Evolutionary conservation across 768 basidiomycete species (phyloP).

Genomic region (Psilocybe cubensis): DNA sequence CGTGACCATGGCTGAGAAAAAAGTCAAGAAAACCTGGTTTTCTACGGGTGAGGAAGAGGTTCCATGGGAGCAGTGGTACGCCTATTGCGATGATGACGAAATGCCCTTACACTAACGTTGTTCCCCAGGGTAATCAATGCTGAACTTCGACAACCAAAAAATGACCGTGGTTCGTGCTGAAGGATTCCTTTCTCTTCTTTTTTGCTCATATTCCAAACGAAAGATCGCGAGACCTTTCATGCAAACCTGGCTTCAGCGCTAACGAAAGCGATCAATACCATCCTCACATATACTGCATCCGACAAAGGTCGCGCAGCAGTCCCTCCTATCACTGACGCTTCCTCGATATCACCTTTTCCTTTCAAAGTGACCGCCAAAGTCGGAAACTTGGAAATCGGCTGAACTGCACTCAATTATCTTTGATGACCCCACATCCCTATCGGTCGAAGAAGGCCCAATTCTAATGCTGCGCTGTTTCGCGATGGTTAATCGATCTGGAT

Average conservation of each 20-base stretch:
- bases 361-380: constrained; percentile 70
- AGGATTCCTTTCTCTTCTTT: background rate
- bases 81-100: background rate
- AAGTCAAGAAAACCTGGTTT: constrained; percentile 81
- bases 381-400: constrained; percentile 63
- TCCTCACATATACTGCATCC: constrained; percentile 80
- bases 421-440: background rate
- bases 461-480: background rate
- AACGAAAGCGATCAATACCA: constrained; percentile 66
- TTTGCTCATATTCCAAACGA: background rate
- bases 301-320: constrained; percentile 76
- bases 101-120: background rate
- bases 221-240: constrained; percentile 57
- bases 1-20: constrained; percentile 78
- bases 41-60: constrained; percentile 80
- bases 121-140: constrained; percentile 75
- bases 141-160: constrained; percentile 74
- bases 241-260: constrained; percentile 62
- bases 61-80: constrained; percentile 86
- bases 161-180: constrained; percentile 52
- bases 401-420: background rate
- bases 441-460: background rate
- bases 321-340: constrained; percentile 77
- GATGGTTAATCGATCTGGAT: background rate
- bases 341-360: constrained; percentile 82